phyloP scores from a whole-genome alignment of 225 moss, liverwort and hornwort species.

The Pseudoscleropodium purum region DNA sequence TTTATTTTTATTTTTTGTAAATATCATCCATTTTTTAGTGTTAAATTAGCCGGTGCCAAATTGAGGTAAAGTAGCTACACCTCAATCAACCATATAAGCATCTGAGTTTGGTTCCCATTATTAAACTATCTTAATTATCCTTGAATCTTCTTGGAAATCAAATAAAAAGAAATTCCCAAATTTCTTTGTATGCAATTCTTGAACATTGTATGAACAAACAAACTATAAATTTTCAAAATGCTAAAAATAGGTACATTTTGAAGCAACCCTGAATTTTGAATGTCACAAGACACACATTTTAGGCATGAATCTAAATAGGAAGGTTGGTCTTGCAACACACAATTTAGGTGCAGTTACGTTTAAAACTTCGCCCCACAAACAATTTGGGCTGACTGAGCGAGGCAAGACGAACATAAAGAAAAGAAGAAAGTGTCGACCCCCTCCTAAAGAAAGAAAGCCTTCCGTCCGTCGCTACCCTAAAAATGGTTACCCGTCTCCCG shows the following conservation, averaged over 20 bases:
- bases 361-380: neutral
- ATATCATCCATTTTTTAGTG: neutral
- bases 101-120: too few relatives aligned
- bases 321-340: too few relatives aligned
- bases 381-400: neutral
- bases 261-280: fast-evolving
- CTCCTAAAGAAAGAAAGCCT: neutral
- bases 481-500: neutral
- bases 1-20: neutral
- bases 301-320: neutral
- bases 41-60: fast-evolving
- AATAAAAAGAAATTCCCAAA: neutral
- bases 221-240: neutral
- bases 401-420: neutral
- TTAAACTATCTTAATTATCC: neutral
- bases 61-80: neutral
- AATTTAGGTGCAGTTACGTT: neutral
- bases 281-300: too few relatives aligned
- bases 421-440: neutral
- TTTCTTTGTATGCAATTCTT: neutral
- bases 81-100: neutral
- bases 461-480: neutral
- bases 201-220: fast-evolving
- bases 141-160: neutral
- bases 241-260: fast-evolving